A percentile compares a stretch with the other conserved stretches of the same genome.
phyloP scores from a whole-genome alignment of 495 filamentous ascomycete genomes.

The Penicillium lividum region DNA sequence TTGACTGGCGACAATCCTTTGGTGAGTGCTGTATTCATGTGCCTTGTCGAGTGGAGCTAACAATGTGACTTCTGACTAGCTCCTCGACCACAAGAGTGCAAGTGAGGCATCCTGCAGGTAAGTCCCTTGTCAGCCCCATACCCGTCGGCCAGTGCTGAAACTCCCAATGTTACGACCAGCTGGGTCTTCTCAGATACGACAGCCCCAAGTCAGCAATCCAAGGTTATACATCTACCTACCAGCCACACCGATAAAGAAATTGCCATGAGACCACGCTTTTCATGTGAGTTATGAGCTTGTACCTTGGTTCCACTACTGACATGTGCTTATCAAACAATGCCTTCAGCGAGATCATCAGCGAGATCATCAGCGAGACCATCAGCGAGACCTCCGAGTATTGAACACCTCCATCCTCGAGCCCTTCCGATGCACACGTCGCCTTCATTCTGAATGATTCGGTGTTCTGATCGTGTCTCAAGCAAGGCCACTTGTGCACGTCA shows the following conservation, averaged over 20 bases:
- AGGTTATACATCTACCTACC: background rate
- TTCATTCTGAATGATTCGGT: constrained; percentile 2
- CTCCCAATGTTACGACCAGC: background rate
- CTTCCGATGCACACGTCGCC: background rate
- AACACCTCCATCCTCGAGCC: background rate
- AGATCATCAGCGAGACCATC: background rate
- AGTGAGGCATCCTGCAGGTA: constrained; percentile 1
- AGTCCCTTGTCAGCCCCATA: constrained; percentile 2
- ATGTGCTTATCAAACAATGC: background rate
- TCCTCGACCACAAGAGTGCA: background rate
- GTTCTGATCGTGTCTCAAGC: constrained; percentile 5
- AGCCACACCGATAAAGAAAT: background rate
- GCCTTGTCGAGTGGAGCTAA: constrained; percentile 1
- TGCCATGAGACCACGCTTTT: background rate
- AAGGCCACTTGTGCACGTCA: constrained; percentile 4
- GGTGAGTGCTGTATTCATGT: background rate
- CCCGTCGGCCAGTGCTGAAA: background rate
- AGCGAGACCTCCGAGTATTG: too few species aligned
- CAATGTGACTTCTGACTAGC: background rate
- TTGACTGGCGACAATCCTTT: constrained; percentile 4
- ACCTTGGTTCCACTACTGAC: background rate
- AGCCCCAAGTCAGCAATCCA: background rate
- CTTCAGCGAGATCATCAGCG: too few species aligned
- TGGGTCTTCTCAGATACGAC: constrained; percentile 1
- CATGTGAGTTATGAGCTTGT: background rate